These are phyloP conservation scores for Diaporthe helianthi DNA, from an alignment of 2,329 filamentous ascomycete genomes.

Conservation along the genomic window DNA sequence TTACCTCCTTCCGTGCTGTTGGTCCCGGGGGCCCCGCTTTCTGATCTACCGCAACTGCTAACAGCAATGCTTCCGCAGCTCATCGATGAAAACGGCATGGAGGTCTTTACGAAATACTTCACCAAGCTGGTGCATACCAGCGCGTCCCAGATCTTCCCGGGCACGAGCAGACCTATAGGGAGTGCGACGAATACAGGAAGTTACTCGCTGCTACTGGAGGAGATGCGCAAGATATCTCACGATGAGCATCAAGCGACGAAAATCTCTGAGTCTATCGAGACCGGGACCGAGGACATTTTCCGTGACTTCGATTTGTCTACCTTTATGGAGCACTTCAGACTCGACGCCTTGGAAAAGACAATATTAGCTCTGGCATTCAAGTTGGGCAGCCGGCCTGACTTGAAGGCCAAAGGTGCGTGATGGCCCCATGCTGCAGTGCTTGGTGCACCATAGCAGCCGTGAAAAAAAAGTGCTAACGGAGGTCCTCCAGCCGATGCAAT, in stretches of 20 bases:
- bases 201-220: constrained; percentile 80
- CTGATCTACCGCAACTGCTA: background rate
- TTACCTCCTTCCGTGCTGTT: background rate
- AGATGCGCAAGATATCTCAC: constrained; percentile 85
- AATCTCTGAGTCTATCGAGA: constrained; percentile 93
- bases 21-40: too few relatives aligned
- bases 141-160: constrained; percentile 88
- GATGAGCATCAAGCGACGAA: constrained; percentile 84
- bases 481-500: constrained; percentile 79
- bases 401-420: constrained; percentile 84
- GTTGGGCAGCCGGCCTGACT: constrained; percentile 76
- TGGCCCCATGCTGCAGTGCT: background rate
- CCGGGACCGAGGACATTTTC: constrained; percentile 89
- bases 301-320: constrained; percentile 95
- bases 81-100: constrained; percentile 98
- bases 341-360: constrained; percentile 87
- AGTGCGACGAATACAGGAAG: constrained; percentile 69
- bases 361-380: constrained; percentile 90
- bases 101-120: constrained; percentile 96
- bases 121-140: constrained; percentile 90
- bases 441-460: background rate
- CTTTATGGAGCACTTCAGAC: constrained; percentile 95
- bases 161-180: constrained; percentile 73
- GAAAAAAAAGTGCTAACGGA: constrained; percentile 3
- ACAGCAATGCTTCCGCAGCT: constrained; percentile 61